Percentiles rank a stretch among this genome's conserved stretches.
Conservation (phyloP, 345 rosid genomes). For the Laguncularia racemosa region DNA sequence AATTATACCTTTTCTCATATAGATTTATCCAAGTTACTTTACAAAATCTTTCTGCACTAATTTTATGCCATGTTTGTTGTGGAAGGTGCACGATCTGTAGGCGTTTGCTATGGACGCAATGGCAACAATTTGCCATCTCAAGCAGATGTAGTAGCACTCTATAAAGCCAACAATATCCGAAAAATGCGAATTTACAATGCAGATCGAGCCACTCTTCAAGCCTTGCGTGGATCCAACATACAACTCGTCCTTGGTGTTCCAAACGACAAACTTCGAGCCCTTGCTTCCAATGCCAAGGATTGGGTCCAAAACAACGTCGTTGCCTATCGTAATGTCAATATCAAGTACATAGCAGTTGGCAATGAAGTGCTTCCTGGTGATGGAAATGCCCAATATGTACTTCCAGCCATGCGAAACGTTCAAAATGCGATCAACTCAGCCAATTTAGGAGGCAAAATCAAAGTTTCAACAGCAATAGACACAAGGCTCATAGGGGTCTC, state of each 20-base stretch:
- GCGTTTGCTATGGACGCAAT: constrained; percentile 31
- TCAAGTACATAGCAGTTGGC: constrained; percentile 45
- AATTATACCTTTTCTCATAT: too few relatives aligned
- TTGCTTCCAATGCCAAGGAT: constrained; percentile 12
- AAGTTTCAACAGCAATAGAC: constrained; percentile 34
- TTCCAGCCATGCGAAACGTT: constrained; percentile 23
- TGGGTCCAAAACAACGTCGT: constrained; percentile 32
- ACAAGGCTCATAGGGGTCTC: constrained; percentile 1
- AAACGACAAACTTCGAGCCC: constrained; percentile 20
- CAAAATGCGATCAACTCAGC: too few relatives aligned
- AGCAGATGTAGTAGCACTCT: too few relatives aligned
- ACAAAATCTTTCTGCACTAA: too few relatives aligned
- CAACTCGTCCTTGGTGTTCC: constrained; percentile 28
- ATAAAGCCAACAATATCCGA: too few relatives aligned
- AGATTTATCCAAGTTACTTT: too few relatives aligned
- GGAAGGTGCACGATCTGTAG: constrained; percentile 22
- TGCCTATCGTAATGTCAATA: constrained; percentile 23
- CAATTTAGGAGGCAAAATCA: too few relatives aligned
- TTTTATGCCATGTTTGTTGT: too few relatives aligned
- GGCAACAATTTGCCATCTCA: too few relatives aligned
- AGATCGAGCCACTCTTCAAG: constrained; percentile 27
- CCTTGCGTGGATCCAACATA: constrained; percentile 30
- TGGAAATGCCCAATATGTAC: constrained; percentile 4
- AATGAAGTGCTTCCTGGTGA: constrained; percentile 32
- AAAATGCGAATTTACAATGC: constrained; percentile 34